Base-by-base conservation (phyloP, 108 stramenopile genomes). In the Nitzschia inconspicua region DNA sequence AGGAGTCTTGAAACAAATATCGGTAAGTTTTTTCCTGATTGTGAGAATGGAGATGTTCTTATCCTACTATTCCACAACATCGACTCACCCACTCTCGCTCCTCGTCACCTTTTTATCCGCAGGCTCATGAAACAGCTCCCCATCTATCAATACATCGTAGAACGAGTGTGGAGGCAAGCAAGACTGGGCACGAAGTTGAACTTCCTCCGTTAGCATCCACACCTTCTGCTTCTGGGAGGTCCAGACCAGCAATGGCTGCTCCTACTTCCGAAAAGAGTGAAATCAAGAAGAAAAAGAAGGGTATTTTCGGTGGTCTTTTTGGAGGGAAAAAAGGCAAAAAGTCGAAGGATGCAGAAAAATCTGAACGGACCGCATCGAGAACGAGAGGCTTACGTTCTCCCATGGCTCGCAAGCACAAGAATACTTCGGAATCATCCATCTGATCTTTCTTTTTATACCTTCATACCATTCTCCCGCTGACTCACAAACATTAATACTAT, bases 231-330 rank as follows among this genome's bases (percentile, higher is more conserved):
- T 14, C 67, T 1, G 26, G 24, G 6, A 58, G 40, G 24, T 36
- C 35, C 1, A 60, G 44, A 26, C 39, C 66, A 9, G 50, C 28
- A 13, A n/a, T n/a, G n/a, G 28, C 50, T 50, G 46, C 63, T 16
- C 63, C 63, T 19, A 61, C 47, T n/a, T 43, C 57, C 7, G 65
- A 66, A 10, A 27, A 28, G 30, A 36, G 41, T 4, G 67, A 68
- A 22, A 14, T 39, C 35, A 84, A 83, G 47, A 87, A 89, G 57
- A 89, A 89, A 70, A 89, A 89, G 67, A 89, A 89, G 68, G 82
- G 88, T 20, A 31, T 89, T 36, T 80, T 89, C 40, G 68, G 71
- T 20, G 80, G 80, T 13, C 73, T 89, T 19, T 88, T 88, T 64
- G 71, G 75, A 31, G 66, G 70, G 14, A 86, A 80, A 65, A 85